These are phyloP conservation scores for Auricularia sp. DNA, from an alignment of 768 basidiomycete species.

Conservation along the genomic window DNA sequence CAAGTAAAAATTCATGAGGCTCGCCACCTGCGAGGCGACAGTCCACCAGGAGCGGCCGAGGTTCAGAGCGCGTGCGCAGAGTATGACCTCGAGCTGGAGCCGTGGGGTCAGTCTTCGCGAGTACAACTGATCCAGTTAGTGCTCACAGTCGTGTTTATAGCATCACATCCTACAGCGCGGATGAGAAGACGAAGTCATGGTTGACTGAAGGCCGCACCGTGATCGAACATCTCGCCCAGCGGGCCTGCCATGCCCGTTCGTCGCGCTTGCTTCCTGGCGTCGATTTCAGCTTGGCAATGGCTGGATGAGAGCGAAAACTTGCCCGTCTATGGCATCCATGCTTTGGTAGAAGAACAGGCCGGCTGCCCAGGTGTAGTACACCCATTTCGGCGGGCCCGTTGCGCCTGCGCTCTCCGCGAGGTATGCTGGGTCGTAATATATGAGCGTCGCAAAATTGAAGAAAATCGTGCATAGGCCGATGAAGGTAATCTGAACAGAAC, in stretches of 20 bases:
- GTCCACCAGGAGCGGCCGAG: constrained; percentile 97
- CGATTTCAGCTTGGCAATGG: constrained; percentile 3
- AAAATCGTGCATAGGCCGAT: constrained; percentile 73
- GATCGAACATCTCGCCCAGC: constrained; percentile 96
- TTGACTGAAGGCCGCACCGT: constrained; percentile 45
- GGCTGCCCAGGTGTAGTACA: constrained; percentile 88
- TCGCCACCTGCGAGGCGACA: constrained; percentile 70
- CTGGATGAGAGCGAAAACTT: constrained; percentile 13
- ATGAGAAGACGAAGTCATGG: neutral
- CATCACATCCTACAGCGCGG: constrained; percentile 59
- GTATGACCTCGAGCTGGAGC: constrained; percentile 71
- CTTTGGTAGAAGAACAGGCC: constrained; percentile 90
- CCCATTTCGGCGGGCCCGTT: constrained; percentile 63
- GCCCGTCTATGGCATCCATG: constrained; percentile 86
- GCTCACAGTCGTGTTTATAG: constrained; percentile 84
- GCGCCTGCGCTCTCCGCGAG: constrained; percentile 56
- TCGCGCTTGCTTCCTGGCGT: constrained; percentile 79
- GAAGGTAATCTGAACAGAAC: constrained; percentile 65
- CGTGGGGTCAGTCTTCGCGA: neutral
- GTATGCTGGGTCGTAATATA: constrained; percentile 77
- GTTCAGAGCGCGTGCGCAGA: constrained; percentile 77
- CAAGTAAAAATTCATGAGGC: constrained; percentile 69
- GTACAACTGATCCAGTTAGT: constrained; percentile 1
- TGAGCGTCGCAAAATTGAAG: constrained; percentile 71
- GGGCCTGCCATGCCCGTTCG: constrained; percentile 97